Percentiles rank a stretch among this genome's conserved stretches.
Conservation (phyloP, 1,284 basidiomycete genomes). For the Testicularia cyperi region DNA sequence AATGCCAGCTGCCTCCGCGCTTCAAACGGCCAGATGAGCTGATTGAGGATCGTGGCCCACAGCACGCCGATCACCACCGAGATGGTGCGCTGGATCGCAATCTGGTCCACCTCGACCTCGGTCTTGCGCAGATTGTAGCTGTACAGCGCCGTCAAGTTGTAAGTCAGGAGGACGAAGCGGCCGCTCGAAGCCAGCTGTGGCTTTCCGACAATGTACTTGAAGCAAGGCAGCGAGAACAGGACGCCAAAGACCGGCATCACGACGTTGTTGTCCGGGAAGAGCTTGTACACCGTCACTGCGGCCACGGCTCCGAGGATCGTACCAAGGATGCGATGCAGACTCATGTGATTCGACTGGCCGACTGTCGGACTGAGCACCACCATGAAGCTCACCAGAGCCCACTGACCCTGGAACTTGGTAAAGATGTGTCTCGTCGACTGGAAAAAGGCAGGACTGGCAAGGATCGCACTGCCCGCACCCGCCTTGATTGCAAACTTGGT, state of each 20-base stretch:
- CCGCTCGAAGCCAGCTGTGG: constrained; percentile 53
- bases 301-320: constrained; percentile 70
- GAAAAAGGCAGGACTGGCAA: constrained; percentile 83
- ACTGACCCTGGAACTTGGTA: constrained; percentile 80
- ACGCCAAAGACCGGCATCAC: constrained; percentile 81
- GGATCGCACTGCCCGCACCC: constrained; percentile 70
- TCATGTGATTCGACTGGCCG: constrained; percentile 56
- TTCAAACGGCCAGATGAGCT: constrained; percentile 93
- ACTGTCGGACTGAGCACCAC: constrained; percentile 62
- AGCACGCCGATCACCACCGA: constrained; percentile 84
- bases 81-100: constrained; percentile 75
- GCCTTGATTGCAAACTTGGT: constrained; percentile 86
- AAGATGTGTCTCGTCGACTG: constrained; percentile 76
- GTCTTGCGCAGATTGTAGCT: constrained; percentile 75
- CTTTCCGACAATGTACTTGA: constrained; percentile 80
- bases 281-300: constrained; percentile 70
- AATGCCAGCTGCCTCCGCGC: constrained; percentile 82
- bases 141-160: constrained; percentile 78
- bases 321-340: constrained; percentile 46
- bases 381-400: constrained; percentile 82
- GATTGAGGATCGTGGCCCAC: constrained; percentile 83
- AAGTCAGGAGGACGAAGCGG: constrained; percentile 63
- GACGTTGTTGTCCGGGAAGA: constrained; percentile 74
- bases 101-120: constrained; percentile 71
- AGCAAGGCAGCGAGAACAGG: constrained; percentile 88